Evolutionary conservation across 1,284 basidiomycete species (phyloP).

Genomic region (Cryptococcus sp.): DNA sequence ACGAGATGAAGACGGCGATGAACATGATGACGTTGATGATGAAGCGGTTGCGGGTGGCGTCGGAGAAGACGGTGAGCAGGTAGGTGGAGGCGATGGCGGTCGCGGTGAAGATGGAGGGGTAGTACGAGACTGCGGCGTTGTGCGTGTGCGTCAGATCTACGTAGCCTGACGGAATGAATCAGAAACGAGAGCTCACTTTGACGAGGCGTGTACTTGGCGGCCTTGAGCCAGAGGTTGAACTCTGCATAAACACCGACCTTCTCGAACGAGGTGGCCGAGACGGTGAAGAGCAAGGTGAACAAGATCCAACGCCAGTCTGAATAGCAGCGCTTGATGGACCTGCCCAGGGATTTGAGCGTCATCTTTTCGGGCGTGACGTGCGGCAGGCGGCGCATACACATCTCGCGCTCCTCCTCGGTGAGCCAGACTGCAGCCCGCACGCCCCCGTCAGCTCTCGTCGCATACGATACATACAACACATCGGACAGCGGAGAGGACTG

Average conservation of each 20-base stretch:
- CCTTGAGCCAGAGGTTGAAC: constrained; percentile 37
- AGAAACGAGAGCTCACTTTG: constrained; percentile 10
- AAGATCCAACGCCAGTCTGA: constrained; percentile 35
- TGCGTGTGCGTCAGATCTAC: constrained; percentile 7
- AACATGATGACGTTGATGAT: constrained; percentile 45
- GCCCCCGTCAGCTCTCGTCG: not conserved
- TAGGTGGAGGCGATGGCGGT: constrained; percentile 41
- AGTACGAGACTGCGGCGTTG: constrained; percentile 30
- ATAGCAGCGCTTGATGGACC: constrained; percentile 20
- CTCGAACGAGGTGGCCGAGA: constrained; percentile 34
- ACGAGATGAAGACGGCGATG: constrained; percentile 28
- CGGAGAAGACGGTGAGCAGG: constrained; percentile 34
- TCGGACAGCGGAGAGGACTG: too few relatives aligned
- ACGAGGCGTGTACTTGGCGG: constrained; percentile 15
- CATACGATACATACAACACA: not conserved
- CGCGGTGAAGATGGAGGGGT: constrained; percentile 30
- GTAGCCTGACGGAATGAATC: not conserved
- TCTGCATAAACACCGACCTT: constrained; percentile 39
- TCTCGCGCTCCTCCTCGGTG: constrained; percentile 30
- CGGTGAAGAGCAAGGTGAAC: constrained; percentile 36
- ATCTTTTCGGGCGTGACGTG: constrained; percentile 26
- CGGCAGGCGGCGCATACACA: constrained; percentile 31
- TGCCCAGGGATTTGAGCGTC: constrained; percentile 24
- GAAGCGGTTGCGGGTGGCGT: constrained; percentile 38
- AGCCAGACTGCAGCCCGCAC: constrained; percentile 27